Evolutionary conservation across 805 yeast genomes (phyloP).

Genomic region (Ogataea kodamae): DNA sequence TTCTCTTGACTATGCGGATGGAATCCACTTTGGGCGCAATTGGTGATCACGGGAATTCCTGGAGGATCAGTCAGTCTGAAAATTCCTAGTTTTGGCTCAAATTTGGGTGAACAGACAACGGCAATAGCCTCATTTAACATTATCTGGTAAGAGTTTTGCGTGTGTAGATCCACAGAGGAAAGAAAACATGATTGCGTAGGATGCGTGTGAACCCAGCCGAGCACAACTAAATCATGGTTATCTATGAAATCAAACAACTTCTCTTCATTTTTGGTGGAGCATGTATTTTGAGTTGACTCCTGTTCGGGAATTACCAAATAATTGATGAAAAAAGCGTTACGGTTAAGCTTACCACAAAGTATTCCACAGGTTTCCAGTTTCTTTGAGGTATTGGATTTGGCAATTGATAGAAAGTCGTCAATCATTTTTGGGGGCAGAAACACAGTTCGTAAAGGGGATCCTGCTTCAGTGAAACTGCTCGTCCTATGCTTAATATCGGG

Average conservation of each 20-base stretch:
- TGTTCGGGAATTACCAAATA: constrained; percentile 62
- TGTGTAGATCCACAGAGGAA: constrained; percentile 63
- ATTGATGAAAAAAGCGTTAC: constrained; percentile 62
- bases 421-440: constrained; percentile 47
- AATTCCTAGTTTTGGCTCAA: constrained; percentile 47
- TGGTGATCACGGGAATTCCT: constrained; percentile 53
- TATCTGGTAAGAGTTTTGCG: constrained; percentile 64
- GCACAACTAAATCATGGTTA: constrained; percentile 51
- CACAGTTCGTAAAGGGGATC: constrained; percentile 49
- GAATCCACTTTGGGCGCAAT: constrained; percentile 48
- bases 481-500: constrained; percentile 32
- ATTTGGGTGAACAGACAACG: constrained; percentile 58
- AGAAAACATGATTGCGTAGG: constrained; percentile 71
- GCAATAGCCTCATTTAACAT: constrained; percentile 71
- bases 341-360: constrained; percentile 56
- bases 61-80: constrained; percentile 65
- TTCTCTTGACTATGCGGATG: constrained; percentile 58
- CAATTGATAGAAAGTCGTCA: constrained; percentile 41
- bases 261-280: constrained; percentile 60
- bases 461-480: constrained; percentile 49
- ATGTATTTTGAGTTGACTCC: constrained; percentile 58
- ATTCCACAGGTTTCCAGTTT: constrained; percentile 67
- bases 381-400: constrained; percentile 45
- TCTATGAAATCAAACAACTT: constrained; percentile 54
- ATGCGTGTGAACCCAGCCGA: constrained; percentile 76